These are phyloP conservation scores for Sarcodon sp. DNA, from an alignment of 768 basidiomycete genomes.

Conservation along the genomic window DNA sequence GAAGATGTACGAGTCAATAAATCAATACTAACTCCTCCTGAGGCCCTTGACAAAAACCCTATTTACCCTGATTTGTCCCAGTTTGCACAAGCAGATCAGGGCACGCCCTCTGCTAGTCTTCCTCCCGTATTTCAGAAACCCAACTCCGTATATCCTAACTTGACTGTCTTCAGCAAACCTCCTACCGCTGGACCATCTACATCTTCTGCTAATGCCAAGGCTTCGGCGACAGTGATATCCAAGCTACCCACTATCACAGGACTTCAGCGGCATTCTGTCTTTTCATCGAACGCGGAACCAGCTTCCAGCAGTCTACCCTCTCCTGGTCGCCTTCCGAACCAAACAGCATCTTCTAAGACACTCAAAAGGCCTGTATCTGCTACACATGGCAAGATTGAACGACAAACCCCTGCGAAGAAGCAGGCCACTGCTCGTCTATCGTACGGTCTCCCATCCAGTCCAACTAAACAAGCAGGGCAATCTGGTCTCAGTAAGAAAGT, in stretches of 20 bases:
- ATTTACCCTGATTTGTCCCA: constrained; percentile 14
- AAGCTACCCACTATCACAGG: not conserved
- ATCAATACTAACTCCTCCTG: not conserved
- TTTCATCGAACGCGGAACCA: not conserved
- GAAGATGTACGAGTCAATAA: not conserved
- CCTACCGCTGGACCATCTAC: not conserved
- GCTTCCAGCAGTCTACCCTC: not conserved
- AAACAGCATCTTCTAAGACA: not conserved
- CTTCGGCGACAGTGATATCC: not conserved
- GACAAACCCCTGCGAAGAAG: not conserved
- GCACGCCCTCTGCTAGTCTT: not conserved
- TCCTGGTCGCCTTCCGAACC: not conserved
- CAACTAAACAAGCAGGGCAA: not conserved
- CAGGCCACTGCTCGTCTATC: not conserved
- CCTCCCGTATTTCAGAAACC: not conserved
- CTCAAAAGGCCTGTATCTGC: too few species aligned
- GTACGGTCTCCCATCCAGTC: not conserved
- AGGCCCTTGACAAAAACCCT: not conserved
- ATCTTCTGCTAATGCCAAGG: not conserved
- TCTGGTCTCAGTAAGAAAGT: not conserved
- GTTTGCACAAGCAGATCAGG: constrained; percentile 5
- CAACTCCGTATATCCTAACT: not conserved
- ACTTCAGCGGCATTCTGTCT: not conserved
- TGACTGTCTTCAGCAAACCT: not conserved
- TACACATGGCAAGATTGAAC: not conserved